A percentile compares a stretch with the other conserved stretches of the same genome.
These are phyloP conservation scores for Corchorus capsularis DNA, from an alignment of 345 rosid genomes.

Conservation along the genomic window DNA sequence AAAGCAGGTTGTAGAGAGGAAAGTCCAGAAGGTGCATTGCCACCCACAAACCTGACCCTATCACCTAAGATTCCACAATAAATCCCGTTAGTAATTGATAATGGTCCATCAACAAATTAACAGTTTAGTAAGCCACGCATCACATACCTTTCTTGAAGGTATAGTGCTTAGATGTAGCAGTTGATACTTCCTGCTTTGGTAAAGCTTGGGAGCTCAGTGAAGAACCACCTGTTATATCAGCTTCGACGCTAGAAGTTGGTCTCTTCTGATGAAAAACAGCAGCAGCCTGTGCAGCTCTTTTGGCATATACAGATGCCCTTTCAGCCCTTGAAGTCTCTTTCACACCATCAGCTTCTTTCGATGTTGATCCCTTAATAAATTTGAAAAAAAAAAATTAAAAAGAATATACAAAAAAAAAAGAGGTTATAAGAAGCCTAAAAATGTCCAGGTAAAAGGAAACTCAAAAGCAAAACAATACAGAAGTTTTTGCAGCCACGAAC, in stretches of 20 bases:
- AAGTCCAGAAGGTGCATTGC: constrained; percentile 45
- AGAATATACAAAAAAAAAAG: no score
- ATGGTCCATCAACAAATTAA: constrained; percentile 19
- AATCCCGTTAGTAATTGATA: constrained; percentile 20
- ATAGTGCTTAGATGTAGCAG: constrained; percentile 86
- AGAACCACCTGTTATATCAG: constrained; percentile 90
- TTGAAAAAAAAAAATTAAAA: not conserved
- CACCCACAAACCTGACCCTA: constrained; percentile 74
- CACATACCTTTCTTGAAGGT: constrained; percentile 74
- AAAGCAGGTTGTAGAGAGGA: constrained; percentile 50
- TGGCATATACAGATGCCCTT: constrained; percentile 63
- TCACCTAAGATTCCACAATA: constrained; percentile 63
- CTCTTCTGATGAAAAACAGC: constrained; percentile 64
- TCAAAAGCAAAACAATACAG: not conserved
- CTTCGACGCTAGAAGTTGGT: constrained; percentile 94
- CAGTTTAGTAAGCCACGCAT: not conserved
- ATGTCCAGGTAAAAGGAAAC: constrained; percentile 6
- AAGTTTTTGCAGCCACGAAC: constrained; percentile 1
- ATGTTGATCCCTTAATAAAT: constrained; percentile 59
- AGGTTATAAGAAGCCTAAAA: constrained; percentile 13
- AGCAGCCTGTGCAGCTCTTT: constrained; percentile 59
- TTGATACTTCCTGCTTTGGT: constrained; percentile 88
- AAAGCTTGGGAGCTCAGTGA: constrained; percentile 65
- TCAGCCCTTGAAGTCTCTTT: constrained; percentile 79
- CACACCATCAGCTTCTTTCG: constrained; percentile 65